Evolutionary conservation across 2,329 filamentous ascomycete genomes (phyloP).

Genomic region (Exutisphaerella laricina): DNA sequence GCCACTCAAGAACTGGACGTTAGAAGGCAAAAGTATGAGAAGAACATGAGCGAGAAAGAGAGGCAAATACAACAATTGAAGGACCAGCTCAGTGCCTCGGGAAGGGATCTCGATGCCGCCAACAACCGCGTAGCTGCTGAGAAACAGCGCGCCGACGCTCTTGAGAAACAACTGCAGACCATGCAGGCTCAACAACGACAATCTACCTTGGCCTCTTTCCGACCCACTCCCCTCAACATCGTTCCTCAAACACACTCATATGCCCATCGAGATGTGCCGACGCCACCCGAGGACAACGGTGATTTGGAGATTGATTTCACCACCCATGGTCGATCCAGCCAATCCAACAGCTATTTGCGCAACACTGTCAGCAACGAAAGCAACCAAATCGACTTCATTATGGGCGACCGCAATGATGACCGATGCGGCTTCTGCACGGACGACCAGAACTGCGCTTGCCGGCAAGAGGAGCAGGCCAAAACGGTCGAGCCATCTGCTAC

Average conservation of each 20-base stretch:
- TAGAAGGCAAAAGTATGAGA: slow-evolving; percentile 12
- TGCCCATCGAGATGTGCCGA: slow-evolving; percentile 6
- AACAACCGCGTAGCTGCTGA: not conserved
- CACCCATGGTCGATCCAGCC: slow-evolving; percentile 10
- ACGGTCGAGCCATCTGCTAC: slow-evolving; percentile 10
- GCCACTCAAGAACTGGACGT: slow-evolving; percentile 13
- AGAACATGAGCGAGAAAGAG: slow-evolving; percentile 5
- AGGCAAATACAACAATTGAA: slow-evolving; percentile 7
- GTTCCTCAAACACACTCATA: not conserved
- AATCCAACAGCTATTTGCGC: slow-evolving; percentile 8
- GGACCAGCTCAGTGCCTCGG: not conserved
- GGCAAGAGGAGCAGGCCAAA: slow-evolving; percentile 15
- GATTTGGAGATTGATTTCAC: slow-evolving; percentile 27
- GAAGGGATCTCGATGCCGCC: not conserved
- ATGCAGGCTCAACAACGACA: not conserved
- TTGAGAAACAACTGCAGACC: slow-evolving; percentile 3
- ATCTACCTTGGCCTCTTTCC: not conserved
- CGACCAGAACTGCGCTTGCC: slow-evolving; percentile 25
- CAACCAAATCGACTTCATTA: slow-evolving; percentile 19
- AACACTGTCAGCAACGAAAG: slow-evolving; percentile 16
- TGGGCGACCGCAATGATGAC: slow-evolving; percentile 16
- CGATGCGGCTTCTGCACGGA: slow-evolving; percentile 31
- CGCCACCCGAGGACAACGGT: slow-evolving; percentile 20
- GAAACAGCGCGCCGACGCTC: slow-evolving; percentile 5
- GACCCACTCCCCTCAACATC: not conserved